Evolutionary conservation across 305 asterid species (phyloP), one percentile per base, ranked within the genome.

Genomic region (Withania somnifera): DNA sequence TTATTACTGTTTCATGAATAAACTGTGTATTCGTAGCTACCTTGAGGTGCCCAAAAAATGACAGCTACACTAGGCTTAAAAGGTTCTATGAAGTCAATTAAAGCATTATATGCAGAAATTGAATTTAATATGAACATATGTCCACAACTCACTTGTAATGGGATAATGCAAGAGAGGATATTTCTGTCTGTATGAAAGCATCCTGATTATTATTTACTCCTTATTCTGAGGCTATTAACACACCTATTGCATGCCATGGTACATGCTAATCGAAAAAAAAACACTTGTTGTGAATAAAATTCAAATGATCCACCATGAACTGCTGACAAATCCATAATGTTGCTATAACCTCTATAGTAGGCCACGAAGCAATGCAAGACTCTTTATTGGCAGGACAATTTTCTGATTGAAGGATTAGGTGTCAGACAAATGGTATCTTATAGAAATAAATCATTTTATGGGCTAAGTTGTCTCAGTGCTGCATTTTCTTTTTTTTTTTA

Each of bases 161-260:
- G 79, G 79, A 47, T 40, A 73, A 73, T 73, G 79, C 79, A 47
- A 47, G 60, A 73, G 79, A 73, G 79, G 42, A 26, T 24, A n/a
- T n/a, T 2, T 73, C 22, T 47, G n/a, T 60, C 60, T 47, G 79
- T 60, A 42, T 22, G 4, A 73, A 50, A 26, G 45, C 40, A 47
- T 73, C 26, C 9, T 26, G 22, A 28, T 50, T 26, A 47, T 73
- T 73, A 10, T 26, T 73, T 26, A 56, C 79, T 73, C 36, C 60
- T 15, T 73, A 26, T 47, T 73, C 60, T 8, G 61, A 50, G 60
- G 61, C 56, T 73, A 73, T 73, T 73, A 73, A 8, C 26, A 26
- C 60, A 73, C 15, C 61, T 50, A 24, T 50, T 26, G 40, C 45
- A 17, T 73, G 79, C 79, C 26, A 73, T 73, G 79, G 15, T 73